A percentile compares a stretch with the other conserved stretches of the same genome.
These are phyloP conservation scores for Endotrypanum monterogeii DNA, from an alignment of 208 protist species.

Conservation along the genomic window DNA sequence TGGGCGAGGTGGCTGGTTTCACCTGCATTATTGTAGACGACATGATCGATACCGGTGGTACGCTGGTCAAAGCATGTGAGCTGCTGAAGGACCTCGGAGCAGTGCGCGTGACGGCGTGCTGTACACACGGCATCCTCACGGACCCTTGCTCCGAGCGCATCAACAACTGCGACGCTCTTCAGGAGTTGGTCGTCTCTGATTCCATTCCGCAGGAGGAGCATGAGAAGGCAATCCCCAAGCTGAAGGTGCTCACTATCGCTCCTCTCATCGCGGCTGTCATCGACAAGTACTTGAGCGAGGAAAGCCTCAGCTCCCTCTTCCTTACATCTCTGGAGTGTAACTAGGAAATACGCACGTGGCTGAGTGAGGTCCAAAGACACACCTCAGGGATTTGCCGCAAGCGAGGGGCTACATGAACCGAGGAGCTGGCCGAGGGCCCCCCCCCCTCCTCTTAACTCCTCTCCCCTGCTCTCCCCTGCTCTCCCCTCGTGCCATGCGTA, in stretches of 20 bases:
- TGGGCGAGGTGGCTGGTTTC: conserved; percentile 94
- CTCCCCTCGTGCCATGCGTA: background rate
- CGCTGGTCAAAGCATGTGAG: conserved; percentile 92
- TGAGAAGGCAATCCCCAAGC: conserved; percentile 67
- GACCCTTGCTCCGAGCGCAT: conserved; percentile 85
- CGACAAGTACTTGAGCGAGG: conserved; percentile 64
- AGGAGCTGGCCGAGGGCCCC: background rate
- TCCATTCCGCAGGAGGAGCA: conserved; percentile 93
- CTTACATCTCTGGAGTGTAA: conserved; percentile 26
- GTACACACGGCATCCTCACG: conserved; percentile 95
- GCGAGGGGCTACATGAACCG: background rate
- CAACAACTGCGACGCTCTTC: conserved; percentile 81
- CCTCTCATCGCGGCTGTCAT: conserved; percentile 87
- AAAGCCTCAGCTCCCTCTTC: conserved; percentile 79
- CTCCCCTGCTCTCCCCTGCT: background rate
- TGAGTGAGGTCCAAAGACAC: background rate
- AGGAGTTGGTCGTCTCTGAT: conserved; percentile 93
- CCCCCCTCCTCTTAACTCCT: background rate
- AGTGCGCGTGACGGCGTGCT: conserved; percentile 89
- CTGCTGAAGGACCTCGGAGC: conserved; percentile 93
- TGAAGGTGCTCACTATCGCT: conserved; percentile 90
- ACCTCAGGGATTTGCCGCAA: background rate
- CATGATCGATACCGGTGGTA: conserved; percentile 97
- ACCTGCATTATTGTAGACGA: conserved; percentile 96
- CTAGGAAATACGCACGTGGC: background rate